Base-by-base conservation (phyloP, 176 grass and related monocot genomes). In the Aegilops longissima region DNA sequence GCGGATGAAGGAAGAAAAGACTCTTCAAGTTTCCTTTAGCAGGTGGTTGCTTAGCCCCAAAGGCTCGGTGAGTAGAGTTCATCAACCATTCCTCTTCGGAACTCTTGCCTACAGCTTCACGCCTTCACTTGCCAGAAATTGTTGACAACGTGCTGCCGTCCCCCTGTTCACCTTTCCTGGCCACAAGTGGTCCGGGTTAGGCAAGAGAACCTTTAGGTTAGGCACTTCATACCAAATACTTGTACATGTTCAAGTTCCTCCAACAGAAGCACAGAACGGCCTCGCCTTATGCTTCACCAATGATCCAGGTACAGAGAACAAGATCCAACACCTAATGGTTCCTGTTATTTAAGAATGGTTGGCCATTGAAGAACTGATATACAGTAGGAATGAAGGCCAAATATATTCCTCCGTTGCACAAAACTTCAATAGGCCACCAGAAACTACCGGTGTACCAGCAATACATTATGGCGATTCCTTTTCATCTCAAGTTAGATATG, bases 201-300 rank as follows among this genome's bases (percentile, higher is more conserved):
- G 86, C 86, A 88, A 11, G 12, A 82, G 77, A 85, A 88, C 78
- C 5, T 81, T 56, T 88, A 85, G 85, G 82, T 88, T 91, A 85
- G 90, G 90, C 77, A 29, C 42, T 77, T 78, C 40, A 63, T 77
- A 54, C 70, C 39, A 62, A 85, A 85, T 52, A n/a, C 82, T 54
- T 49, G 25, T 30, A 29, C 2, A 75, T 40, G 69, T 81, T 80
- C 45, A 27, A 29, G 31, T 36, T 70, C 71, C 78, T 70, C 71
- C 78, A 77, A 76, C 44, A 67, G 54, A 29, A 84, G 70, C 70
- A 24, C 36, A 69, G 10, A 33, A 3, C 44, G 51, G 44, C 70
- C 70, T 35, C 70, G 71, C 56, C 62, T 82, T 72, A 5, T 61
- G 44, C 35, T 66, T 30, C 35, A 44, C 24, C 75, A 36, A 39